Percentiles rank a stretch among this genome's conserved stretches.
Conservation (phyloP, 805 yeast species). For the Huiozyma naganishii region DNA sequence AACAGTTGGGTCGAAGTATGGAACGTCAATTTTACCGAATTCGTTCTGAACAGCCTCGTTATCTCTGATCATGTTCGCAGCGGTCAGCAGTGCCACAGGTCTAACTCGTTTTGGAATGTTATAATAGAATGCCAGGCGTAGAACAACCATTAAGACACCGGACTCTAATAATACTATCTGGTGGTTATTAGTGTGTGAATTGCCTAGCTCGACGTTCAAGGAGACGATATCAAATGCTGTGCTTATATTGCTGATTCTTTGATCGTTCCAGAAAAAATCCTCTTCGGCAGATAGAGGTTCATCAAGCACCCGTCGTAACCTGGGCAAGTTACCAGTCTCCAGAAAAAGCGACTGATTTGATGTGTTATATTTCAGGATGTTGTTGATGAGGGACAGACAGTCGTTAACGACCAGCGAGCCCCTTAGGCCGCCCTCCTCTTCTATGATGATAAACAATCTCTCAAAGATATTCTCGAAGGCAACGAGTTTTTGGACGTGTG, state of each 20-base stretch:
- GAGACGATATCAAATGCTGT: conserved; percentile 64
- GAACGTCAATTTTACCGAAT: conserved; percentile 80
- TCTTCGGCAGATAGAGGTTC: conserved; percentile 44
- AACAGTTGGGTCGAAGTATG: conserved; percentile 70
- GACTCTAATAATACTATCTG: conserved; percentile 52
- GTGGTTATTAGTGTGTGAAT: conserved; percentile 47
- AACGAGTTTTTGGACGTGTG: conserved; percentile 81
- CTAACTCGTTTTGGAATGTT: conserved; percentile 57
- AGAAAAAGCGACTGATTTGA: conserved; percentile 83
- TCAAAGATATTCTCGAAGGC: conserved; percentile 93
- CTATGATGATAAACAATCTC: conserved; percentile 63
- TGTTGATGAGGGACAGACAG: conserved; percentile 64
- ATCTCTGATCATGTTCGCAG: conserved; percentile 64
- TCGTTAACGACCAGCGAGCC: conserved; percentile 90
- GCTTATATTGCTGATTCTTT: conserved; percentile 53
- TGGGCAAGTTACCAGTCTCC: conserved; percentile 71
- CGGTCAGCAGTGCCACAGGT: conserved; percentile 56
- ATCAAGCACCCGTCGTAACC: conserved; percentile 49
- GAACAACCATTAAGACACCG: conserved; percentile 52
- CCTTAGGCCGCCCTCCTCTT: conserved; percentile 78
- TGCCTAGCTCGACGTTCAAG: conserved; percentile 63
- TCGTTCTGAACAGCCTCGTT: conserved; percentile 58
- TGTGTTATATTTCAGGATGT: conserved; percentile 68
- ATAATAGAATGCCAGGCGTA: conserved; percentile 61
- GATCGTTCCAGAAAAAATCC: conserved; percentile 64